Evolutionary conservation across 768 basidiomycete genomes (phyloP), one percentile per base, ranked within the genome.

Genomic region (Pisolithus orientalis): DNA sequence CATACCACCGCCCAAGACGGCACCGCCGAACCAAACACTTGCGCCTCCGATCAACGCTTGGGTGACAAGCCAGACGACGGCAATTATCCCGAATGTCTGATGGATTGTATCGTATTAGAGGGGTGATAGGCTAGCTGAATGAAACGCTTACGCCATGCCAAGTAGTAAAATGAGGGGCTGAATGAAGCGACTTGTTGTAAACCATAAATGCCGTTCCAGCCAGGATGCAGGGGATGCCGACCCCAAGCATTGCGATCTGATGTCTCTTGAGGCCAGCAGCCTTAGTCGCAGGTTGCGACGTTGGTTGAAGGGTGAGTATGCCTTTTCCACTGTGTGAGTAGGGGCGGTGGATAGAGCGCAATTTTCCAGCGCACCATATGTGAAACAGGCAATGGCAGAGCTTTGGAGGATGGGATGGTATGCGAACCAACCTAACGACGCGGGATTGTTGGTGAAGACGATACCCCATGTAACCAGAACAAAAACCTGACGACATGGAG

Each of bases 11-110:
- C 90, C 88, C 61, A 91, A 87, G 0, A 74, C 72, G 14, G 73
- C 74, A 10, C 90, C 90, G 6, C 70, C 75, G 54, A 76, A 83
- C 89, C 89, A 90, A 14, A 90, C 86, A 47, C 84, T 87, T n/a
- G 79, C 82, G 3, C 75, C 87, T 5, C 90, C 90, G 0, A 90
- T 16, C 8, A 73, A 51, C 6, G 79, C 68, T 60, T 92, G 89
- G 31, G 77, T 51, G 14, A 82, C 25, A 40, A 90, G 68, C 86
- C 85, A 88, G 9, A 65, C 55, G 43, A 85, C 64, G n/a, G 75
- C 69, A 37, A 81, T 63, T n/a, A 86, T 66, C 0, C 90, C 91
- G 50, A 90, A 74, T 40, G 69, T 78, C 84, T 88, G 59, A 17
- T 9, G 10, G 21, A 52, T 31, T 50, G 24, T 39, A 44, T 50